A percentile compares a stretch with the other conserved stretches of the same genome.
These are phyloP conservation scores for Licmophora abbreviata DNA, from an alignment of 108 stramenopile species.

Conservation along the genomic window DNA sequence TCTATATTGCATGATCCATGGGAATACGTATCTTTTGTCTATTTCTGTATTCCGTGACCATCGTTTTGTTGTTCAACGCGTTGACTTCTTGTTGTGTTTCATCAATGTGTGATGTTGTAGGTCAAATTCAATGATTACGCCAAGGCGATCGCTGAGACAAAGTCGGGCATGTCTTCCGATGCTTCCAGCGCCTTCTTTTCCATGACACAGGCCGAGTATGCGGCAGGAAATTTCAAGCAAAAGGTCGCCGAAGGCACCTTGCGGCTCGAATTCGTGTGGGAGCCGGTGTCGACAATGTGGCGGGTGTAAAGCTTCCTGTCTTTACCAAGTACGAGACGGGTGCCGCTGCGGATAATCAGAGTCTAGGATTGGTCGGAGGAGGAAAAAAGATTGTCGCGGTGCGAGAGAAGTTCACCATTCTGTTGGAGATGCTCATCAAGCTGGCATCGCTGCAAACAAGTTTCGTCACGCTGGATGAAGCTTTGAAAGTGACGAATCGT, in stretches of 20 bases:
- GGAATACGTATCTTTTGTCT: neutral
- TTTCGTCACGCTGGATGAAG: conserved; percentile 96
- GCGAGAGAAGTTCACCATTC: conserved; percentile 83
- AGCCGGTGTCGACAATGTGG: conserved; percentile 92
- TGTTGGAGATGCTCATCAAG: conserved; percentile 88
- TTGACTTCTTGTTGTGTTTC: neutral
- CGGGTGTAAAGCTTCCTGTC: conserved; percentile 97
- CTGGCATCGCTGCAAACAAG: conserved; percentile 96
- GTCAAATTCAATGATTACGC: conserved; percentile 95
- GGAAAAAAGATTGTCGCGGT: conserved; percentile 91
- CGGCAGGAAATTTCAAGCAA: conserved; percentile 95
- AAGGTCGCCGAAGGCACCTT: conserved; percentile 89
- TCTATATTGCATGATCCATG: neutral
- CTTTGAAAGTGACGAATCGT: conserved; percentile 96
- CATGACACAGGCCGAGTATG: conserved; percentile 96
- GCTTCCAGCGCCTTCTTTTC: conserved; percentile 87
- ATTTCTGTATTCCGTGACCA: neutral
- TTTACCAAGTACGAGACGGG: conserved; percentile 95
- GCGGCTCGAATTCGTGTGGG: conserved; percentile 80
- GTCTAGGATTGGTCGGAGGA: conserved; percentile 90
- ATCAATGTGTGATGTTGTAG: conserved; percentile 21
- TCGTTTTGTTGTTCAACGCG: neutral
- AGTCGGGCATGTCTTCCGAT: conserved; percentile 82
- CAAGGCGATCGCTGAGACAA: conserved; percentile 92
- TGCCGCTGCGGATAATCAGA: conserved; percentile 78